These are phyloP conservation scores for Hanseniaspora uvarum DNA, from an alignment of 1,139 yeast species.

Conservation along the genomic window DNA sequence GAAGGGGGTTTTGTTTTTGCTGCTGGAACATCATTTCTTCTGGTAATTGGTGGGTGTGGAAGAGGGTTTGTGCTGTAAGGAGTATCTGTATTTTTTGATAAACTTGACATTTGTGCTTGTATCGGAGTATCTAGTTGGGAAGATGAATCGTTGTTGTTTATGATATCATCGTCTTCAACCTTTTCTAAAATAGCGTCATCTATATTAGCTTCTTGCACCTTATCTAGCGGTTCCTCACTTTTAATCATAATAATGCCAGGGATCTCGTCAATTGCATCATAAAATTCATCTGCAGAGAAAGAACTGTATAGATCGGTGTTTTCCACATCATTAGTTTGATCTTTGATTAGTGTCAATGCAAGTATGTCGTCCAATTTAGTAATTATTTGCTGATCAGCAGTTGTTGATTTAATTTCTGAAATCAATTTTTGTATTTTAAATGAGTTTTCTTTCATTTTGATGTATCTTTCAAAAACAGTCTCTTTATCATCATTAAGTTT, in stretches of 20 bases:
- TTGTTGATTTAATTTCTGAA: not conserved
- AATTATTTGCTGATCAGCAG: not conserved
- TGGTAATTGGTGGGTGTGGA: slow-evolving; percentile 30
- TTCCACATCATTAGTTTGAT: slow-evolving; percentile 23
- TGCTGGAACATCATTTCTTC: slow-evolving; percentile 53
- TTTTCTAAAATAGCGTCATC: slow-evolving; percentile 6
- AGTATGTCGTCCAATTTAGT: slow-evolving; percentile 13
- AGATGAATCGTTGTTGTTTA: slow-evolving; percentile 22
- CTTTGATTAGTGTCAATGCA: slow-evolving; percentile 16
- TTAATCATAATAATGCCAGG: slow-evolving; percentile 28
- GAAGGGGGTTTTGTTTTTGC: slow-evolving; percentile 71
- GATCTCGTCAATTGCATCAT: slow-evolving; percentile 29
- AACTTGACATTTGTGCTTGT: not conserved
- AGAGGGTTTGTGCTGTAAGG: not conserved
- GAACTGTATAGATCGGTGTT: slow-evolving; percentile 19
- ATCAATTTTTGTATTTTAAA: slow-evolving; percentile 3
- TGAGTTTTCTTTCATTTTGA: slow-evolving; percentile 10
- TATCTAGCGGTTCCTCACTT: not conserved
- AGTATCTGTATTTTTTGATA: not conserved
- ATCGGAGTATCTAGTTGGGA: not conserved
- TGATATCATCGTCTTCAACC: slow-evolving; percentile 20
- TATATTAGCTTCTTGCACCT: not conserved
- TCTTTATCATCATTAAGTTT: slow-evolving; percentile 11
- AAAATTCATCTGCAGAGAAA: slow-evolving; percentile 25
- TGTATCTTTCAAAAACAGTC: slow-evolving; percentile 6